Conservation (phyloP, 805 yeast genomes). For the Pichia exigua region DNA sequence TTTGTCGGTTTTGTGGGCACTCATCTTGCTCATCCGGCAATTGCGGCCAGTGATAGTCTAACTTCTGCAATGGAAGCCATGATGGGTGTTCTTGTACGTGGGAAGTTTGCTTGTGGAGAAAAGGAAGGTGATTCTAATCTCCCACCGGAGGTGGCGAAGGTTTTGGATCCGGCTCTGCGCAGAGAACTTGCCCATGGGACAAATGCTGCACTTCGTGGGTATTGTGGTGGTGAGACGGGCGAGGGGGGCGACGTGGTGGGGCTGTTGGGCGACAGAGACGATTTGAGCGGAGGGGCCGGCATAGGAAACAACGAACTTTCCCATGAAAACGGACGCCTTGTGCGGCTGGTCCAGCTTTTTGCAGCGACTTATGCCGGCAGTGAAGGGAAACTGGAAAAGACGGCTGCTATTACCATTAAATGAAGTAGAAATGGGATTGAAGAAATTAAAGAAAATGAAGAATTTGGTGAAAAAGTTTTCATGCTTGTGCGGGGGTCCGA, state of each 20-base stretch:
- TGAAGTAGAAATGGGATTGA: not conserved
- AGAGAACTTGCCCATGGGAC: not conserved
- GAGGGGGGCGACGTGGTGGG: not conserved
- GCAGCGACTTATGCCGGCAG: not conserved
- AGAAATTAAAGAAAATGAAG: no score
- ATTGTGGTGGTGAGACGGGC: not conserved
- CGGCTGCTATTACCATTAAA: not conserved
- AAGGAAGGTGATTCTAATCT: no score
- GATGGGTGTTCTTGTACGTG: not conserved
- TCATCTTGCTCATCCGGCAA: not conserved
- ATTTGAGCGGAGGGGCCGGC: no score
- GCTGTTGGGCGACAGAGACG: no score
- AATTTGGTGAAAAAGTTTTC: not conserved
- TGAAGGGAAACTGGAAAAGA: not conserved
- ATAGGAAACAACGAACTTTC: not conserved
- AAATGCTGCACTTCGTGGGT: not conserved
- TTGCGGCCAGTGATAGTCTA: not conserved
- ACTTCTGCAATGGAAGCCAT: not conserved
- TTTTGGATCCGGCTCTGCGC: not conserved
- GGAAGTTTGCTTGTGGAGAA: not conserved
- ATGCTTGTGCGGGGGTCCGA: not conserved
- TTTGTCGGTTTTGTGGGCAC: not conserved
- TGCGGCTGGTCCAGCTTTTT: not conserved
- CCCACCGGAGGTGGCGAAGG: not conserved
- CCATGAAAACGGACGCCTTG: not conserved